Evolutionary conservation across 371 early-diverging fungal genomes (phyloP).

Genomic region (Syncephalastrum racemosum): DNA sequence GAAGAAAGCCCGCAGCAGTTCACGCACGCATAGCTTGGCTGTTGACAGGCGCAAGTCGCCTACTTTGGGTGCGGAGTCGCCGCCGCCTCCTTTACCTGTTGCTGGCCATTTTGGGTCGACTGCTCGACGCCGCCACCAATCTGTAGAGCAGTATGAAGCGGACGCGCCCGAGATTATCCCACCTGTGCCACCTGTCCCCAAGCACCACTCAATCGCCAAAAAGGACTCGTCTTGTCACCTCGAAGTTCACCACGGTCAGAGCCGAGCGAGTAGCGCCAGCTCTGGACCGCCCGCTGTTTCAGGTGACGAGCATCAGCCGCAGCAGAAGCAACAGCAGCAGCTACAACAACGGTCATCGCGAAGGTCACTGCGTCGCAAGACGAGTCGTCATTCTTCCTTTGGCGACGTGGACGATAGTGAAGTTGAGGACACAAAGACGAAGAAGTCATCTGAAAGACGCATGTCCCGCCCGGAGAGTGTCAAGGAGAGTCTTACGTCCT

Average conservation of each 20-base stretch:
- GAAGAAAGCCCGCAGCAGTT: too few species aligned
- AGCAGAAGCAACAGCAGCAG: not conserved
- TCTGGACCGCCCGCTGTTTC: conserved; percentile 5
- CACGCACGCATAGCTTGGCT: too few species aligned
- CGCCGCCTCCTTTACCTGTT: not conserved
- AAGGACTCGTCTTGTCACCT: not conserved
- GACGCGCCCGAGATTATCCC: conserved; percentile 7
- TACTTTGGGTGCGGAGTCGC: not conserved
- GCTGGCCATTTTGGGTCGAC: not conserved
- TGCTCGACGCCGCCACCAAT: not conserved
- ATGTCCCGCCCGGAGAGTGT: not conserved
- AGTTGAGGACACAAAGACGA: not conserved
- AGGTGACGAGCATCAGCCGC: conserved; percentile 7
- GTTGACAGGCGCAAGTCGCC: too few species aligned
- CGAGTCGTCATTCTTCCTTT: conserved; percentile 11
- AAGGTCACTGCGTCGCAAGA: conserved; percentile 6
- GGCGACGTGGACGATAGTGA: conserved; percentile 16
- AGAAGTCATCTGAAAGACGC: conserved; percentile 2
- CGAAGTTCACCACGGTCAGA: not conserved
- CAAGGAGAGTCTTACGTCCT: not conserved
- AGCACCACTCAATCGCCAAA: conserved; percentile 10
- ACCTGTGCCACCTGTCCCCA: conserved; percentile 20
- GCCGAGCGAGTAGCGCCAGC: conserved; percentile 15
- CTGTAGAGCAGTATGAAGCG: conserved; percentile 1
- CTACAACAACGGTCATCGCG: too few species aligned